phyloP scores from a whole-genome alignment of 2,329 filamentous ascomycete species.

The Fusarium aywerte region DNA sequence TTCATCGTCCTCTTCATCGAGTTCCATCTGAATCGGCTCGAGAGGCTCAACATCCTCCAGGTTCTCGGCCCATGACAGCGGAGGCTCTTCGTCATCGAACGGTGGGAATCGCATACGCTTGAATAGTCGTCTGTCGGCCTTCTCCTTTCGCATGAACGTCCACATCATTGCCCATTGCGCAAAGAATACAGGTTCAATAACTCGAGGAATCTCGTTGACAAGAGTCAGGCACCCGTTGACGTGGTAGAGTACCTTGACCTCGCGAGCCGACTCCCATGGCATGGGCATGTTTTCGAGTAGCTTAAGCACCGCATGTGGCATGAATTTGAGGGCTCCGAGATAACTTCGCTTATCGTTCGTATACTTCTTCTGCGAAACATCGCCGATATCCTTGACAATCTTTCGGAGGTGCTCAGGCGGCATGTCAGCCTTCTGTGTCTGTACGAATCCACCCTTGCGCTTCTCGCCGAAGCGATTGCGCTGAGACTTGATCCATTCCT shows the following conservation, averaged over 20 bases:
- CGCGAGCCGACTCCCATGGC: conserved; percentile 96
- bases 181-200: conserved; percentile 97
- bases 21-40: conserved; percentile 98
- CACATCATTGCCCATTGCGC: conserved; percentile 99
- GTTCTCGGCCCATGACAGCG: conserved; percentile 97
- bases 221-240: conserved; percentile 97
- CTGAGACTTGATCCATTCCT: conserved; percentile 94
- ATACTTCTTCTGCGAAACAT: conserved; percentile 99
- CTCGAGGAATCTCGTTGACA: conserved; percentile 95
- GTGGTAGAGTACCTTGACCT: conserved; percentile 98
- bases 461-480: conserved; percentile 96
- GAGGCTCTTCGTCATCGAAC: conserved; percentile 98
- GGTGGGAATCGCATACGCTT: conserved; percentile 99
- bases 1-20: conserved; percentile 91
- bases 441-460: conserved; percentile 93
- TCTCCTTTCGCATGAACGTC: conserved; percentile 97
- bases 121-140: conserved; percentile 94
- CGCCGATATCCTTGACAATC: conserved; percentile 97
- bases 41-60: conserved; percentile 98
- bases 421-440: conserved; percentile 99
- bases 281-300: conserved; percentile 99
- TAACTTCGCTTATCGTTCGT: conserved; percentile 98
- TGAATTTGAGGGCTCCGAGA: conserved; percentile 96
- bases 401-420: conserved; percentile 98
- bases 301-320: conserved; percentile 98